phyloP scores from a whole-genome alignment of 495 filamentous ascomycete species.

The Xylaria intraflava region DNA sequence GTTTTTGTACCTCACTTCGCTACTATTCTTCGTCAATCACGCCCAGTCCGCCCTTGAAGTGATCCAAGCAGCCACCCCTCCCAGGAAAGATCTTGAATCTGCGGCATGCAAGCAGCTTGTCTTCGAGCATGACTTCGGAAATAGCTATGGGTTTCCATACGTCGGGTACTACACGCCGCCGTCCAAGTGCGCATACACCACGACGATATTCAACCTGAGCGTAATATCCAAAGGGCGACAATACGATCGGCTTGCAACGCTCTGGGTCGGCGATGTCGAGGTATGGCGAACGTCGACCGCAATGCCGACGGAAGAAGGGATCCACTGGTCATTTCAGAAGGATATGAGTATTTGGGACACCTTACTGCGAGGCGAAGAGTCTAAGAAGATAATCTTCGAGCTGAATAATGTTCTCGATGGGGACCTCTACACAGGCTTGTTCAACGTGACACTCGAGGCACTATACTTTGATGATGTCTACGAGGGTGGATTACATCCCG shows the following conservation, averaged over 20 bases:
- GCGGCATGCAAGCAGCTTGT: conserved; percentile 30
- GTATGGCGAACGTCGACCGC: conserved; percentile 84
- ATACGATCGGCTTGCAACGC: conserved; percentile 70
- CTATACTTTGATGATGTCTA: conserved; percentile 56
- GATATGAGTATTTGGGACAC: conserved; percentile 71
- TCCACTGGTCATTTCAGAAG: conserved; percentile 70
- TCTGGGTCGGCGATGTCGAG: conserved; percentile 78
- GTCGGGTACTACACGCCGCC: conserved; percentile 70
- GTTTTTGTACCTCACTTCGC: not conserved
- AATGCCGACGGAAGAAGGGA: conserved; percentile 67
- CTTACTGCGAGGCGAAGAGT: conserved; percentile 55
- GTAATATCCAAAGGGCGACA: conserved; percentile 68
- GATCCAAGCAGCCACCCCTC: conserved; percentile 21
- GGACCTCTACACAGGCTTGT: conserved; percentile 69
- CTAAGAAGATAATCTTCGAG: conserved; percentile 78
- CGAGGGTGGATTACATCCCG: conserved; percentile 32
- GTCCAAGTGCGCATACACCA: conserved; percentile 66
- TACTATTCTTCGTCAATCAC: not conserved
- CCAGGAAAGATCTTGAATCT: conserved; percentile 9
- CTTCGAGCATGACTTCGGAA: conserved; percentile 69
- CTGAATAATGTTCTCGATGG: conserved; percentile 68
- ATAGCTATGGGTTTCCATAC: conserved; percentile 72
- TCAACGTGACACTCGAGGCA: conserved; percentile 74
- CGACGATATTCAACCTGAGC: conserved; percentile 77
- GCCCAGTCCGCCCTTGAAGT: conserved; percentile 11